Percentiles rank a stretch among this genome's conserved stretches.
Conservation (phyloP, 139 green algal genomes). For the Closterium sp. region DNA sequence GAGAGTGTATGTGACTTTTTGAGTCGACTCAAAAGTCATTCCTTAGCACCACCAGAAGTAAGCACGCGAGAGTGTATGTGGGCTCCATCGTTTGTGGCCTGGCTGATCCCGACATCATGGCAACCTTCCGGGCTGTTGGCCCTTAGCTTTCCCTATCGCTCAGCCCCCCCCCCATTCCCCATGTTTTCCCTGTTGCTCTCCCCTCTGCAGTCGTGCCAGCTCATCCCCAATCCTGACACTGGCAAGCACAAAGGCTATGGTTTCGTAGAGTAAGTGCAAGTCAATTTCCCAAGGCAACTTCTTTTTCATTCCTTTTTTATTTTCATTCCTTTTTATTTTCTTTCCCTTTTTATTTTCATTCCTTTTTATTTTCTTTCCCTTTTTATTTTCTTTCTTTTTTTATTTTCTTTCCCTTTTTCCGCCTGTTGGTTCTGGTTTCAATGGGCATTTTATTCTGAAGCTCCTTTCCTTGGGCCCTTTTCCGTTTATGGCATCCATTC, state of each 20-base stretch:
- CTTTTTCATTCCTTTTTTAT: background rate
- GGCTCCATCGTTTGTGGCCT: slow-evolving; percentile 52
- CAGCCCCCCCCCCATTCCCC: no score
- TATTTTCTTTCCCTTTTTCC: no score
- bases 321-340: background rate
- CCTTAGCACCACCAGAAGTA: no score
- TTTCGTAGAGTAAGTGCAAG: slow-evolving; percentile 54
- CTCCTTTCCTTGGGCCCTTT: no score
- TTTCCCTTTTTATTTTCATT: background rate
- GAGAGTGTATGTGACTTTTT: no score
- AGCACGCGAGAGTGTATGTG: slow-evolving; percentile 51
- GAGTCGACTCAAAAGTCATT: no score
- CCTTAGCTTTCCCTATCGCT: background rate
- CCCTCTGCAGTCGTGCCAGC: slow-evolving; percentile 45
- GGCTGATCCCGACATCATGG: slow-evolving; percentile 43
- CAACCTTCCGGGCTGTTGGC: slow-evolving; percentile 38
- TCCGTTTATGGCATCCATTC: no score
- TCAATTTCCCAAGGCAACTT: background rate
- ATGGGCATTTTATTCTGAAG: no score
- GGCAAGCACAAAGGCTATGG: slow-evolving; percentile 54
- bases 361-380: background rate
- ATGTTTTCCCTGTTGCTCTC: no score
- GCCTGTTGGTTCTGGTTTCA: no score
- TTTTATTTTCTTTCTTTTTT: background rate
- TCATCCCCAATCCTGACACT: slow-evolving; percentile 53